Evolutionary conservation across 176 grass and related monocot genomes (phyloP).

Genomic region (Carex myosuroides): DNA sequence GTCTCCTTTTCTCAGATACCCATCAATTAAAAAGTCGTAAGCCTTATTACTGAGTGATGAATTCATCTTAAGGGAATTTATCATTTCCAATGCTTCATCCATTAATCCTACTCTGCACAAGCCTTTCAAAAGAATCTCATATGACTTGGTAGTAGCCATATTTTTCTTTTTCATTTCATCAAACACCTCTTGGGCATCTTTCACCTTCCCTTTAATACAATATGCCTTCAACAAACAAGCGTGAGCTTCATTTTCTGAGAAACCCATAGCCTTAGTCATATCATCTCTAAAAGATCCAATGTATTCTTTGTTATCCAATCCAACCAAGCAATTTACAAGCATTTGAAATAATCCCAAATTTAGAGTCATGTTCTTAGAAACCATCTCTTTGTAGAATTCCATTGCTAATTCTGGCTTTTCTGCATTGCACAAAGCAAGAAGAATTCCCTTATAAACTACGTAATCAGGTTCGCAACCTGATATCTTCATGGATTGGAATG

Average conservation of each 20-base stretch:
- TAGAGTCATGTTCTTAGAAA: conserved; percentile 30
- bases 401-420: conserved; percentile 50
- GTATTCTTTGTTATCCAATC: conserved; percentile 34
- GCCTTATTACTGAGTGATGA: conserved; percentile 23
- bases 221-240: conserved; percentile 45
- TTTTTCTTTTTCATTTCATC: conserved; percentile 58
- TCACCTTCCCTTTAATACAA: conserved; percentile 49
- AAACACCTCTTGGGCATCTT: conserved; percentile 48
- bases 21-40: conserved; percentile 51
- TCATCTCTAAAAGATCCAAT: conserved; percentile 48
- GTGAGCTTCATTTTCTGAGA: conserved; percentile 48
- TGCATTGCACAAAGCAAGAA: conserved; percentile 50
- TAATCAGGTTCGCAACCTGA: conserved; percentile 38
- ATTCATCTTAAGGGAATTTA: conserved; percentile 36
- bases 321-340: conserved; percentile 48
- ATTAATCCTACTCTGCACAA: conserved; percentile 53
- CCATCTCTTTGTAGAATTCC: conserved; percentile 77
- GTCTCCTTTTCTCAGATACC: conserved; percentile 54
- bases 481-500: conserved; percentile 57
- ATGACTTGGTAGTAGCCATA: conserved; percentile 27
- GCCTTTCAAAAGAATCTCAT: conserved; percentile 47
- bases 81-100: conserved; percentile 43
- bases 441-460: conserved; percentile 37
- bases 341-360: conserved; percentile 36
- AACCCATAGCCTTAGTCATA: conserved; percentile 43